Percentiles rank a stretch among this genome's conserved stretches.
Conservation (phyloP, 805 yeast genomes). For the Saccharomycopsis sp. region DNA sequence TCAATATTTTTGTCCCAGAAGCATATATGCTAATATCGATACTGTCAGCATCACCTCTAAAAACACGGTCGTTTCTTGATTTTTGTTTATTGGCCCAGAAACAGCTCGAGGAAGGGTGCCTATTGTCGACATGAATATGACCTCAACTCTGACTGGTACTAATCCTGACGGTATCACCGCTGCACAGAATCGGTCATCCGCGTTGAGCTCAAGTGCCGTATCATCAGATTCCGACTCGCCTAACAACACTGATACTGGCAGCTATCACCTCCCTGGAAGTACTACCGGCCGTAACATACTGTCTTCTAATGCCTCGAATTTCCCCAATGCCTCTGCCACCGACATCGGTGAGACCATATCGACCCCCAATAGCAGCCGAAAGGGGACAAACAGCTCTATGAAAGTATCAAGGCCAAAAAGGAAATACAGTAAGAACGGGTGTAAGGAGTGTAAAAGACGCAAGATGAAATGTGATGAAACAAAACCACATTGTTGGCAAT, state of each 20-base stretch:
- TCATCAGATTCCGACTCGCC: background rate
- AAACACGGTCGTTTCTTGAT: too few species aligned
- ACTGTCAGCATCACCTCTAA: too few species aligned
- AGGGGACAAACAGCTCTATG: background rate
- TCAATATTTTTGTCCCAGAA: too few species aligned
- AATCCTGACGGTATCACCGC: background rate
- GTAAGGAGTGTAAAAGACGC: constrained; percentile 39
- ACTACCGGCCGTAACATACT: too few species aligned
- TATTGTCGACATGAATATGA: background rate
- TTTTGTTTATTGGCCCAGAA: too few species aligned
- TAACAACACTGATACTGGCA: background rate
- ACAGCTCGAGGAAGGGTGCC: too few species aligned
- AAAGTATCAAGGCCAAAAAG: constrained; percentile 29
- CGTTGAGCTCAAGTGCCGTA: background rate
- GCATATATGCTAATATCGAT: too few species aligned
- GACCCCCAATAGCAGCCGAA: background rate
- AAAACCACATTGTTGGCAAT: constrained; percentile 37
- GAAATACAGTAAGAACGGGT: constrained; percentile 39
- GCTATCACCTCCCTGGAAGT: background rate
- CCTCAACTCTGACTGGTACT: background rate
- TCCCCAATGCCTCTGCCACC: too few species aligned
- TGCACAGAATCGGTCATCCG: background rate
- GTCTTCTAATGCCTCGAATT: too few species aligned
- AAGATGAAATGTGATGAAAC: constrained; percentile 37
- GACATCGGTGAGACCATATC: background rate